A percentile compares a stretch with the other conserved stretches of the same genome.
These are phyloP conservation scores for Aspergillus conjunctus DNA, from an alignment of 495 filamentous ascomycete species.

Conservation along the genomic window DNA sequence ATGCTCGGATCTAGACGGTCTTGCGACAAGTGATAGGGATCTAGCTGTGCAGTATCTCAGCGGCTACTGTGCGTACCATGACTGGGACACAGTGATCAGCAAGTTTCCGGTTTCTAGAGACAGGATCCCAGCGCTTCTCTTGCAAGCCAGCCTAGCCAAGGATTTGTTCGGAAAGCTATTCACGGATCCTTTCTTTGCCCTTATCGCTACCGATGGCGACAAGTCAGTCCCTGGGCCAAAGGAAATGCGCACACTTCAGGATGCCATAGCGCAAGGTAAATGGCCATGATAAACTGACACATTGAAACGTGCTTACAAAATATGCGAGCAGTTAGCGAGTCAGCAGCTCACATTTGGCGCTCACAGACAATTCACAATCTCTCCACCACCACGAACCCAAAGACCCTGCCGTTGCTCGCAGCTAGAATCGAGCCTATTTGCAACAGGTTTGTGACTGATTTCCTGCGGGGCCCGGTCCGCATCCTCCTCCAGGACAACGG, in stretches of 20 bases:
- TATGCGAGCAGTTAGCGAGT: neutral
- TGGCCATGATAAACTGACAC: neutral
- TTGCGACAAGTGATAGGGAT: constrained; percentile 1
- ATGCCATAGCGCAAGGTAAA: constrained; percentile 5
- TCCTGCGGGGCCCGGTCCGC: constrained; percentile 2
- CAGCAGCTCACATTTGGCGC: constrained; percentile 20
- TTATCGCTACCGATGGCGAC: neutral
- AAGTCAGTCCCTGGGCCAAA: neutral
- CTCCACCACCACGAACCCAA: neutral
- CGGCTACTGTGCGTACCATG: neutral
- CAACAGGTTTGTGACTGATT: neutral
- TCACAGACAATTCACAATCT: constrained; percentile 18
- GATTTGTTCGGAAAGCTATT: constrained; percentile 13
- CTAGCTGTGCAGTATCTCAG: neutral
- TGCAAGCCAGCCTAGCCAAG: constrained; percentile 18
- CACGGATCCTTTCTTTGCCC: constrained; percentile 19
- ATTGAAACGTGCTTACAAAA: neutral
- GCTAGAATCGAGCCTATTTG: neutral
- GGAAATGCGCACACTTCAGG: constrained; percentile 3
- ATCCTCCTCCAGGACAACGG: neutral
- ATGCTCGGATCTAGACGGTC: constrained; percentile 1
- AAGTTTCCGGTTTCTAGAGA: neutral
- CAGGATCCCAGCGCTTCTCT: constrained; percentile 13
- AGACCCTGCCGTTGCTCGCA: neutral
- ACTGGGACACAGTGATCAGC: constrained; percentile 6